These are phyloP conservation scores for Sporothrix phasma DNA, from an alignment of 2,329 filamentous ascomycete genomes.

Conservation along the genomic window DNA sequence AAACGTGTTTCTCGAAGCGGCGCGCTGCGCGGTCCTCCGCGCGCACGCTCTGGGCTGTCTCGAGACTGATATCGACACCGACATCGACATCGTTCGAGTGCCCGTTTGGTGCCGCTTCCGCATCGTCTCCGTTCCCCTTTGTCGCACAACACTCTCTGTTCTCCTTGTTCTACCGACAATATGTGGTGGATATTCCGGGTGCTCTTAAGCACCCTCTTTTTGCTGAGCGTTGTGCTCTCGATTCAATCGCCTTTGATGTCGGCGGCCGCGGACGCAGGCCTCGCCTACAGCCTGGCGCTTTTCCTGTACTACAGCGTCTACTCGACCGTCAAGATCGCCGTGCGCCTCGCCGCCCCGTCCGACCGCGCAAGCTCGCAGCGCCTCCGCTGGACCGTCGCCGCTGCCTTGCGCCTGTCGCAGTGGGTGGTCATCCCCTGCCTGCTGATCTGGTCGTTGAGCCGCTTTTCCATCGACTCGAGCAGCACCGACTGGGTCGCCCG, in stretches of 20 bases:
- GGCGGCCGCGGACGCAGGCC: slow-evolving; percentile 86
- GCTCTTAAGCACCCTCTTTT: slow-evolving; percentile 72
- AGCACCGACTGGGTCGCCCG: slow-evolving; percentile 21
- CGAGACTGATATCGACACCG: neutral
- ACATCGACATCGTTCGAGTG: neutral
- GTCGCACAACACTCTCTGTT: neutral
- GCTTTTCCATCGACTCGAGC: slow-evolving; percentile 85
- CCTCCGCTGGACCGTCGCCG: slow-evolving; percentile 60
- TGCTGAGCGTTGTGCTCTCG: slow-evolving; percentile 85
- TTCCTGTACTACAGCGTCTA: slow-evolving; percentile 87
- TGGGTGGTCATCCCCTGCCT: slow-evolving; percentile 78
- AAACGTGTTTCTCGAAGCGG: neutral
- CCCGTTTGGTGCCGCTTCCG: neutral
- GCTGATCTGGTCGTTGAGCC: slow-evolving; percentile 89
- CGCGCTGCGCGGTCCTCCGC: slow-evolving; percentile 15
- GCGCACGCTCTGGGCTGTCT: slow-evolving; percentile 6
- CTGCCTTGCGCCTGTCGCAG: slow-evolving; percentile 64
- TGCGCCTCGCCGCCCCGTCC: slow-evolving; percentile 45
- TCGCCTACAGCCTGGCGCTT: slow-evolving; percentile 85
- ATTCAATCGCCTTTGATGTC: slow-evolving; percentile 96
- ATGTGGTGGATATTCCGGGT: slow-evolving; percentile 80
- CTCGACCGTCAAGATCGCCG: slow-evolving; percentile 63
- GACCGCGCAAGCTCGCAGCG: slow-evolving; percentile 47
- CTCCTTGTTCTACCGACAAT: slow-evolving; percentile 1
- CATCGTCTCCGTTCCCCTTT: neutral